A percentile compares a stretch with the other conserved stretches of the same genome.
Conservation (phyloP, 129 eudicot genomes). For the Sambucus nigra region DNA sequence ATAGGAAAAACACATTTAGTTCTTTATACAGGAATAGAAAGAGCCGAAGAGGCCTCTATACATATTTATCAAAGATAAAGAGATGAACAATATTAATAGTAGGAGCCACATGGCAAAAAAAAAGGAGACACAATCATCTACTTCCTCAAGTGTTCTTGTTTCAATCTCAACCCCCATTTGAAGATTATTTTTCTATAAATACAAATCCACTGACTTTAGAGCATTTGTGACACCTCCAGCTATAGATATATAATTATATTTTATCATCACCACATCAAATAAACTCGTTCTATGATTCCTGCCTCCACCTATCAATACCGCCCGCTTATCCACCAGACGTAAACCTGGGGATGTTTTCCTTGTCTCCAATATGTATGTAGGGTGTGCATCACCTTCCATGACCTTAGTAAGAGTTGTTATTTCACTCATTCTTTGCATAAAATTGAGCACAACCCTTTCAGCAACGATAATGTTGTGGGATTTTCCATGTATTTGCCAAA, state of each 20-base stretch:
- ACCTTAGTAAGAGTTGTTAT: constrained; percentile 96
- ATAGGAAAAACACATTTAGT: too few species aligned
- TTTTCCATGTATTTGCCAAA: constrained; percentile 89
- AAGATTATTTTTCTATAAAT: constrained; percentile 63
- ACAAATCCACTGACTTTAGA: constrained; percentile 69
- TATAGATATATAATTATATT: constrained; percentile 83
- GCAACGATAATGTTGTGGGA: constrained; percentile 76
- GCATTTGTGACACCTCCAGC: constrained; percentile 87
- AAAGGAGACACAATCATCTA: too few species aligned
- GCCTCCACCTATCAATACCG: constrained; percentile 96
- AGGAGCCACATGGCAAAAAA: too few species aligned
- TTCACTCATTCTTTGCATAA: constrained; percentile 99
- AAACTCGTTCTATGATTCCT: constrained; percentile 90
- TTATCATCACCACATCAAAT: constrained; percentile 95
- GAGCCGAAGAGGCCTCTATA: too few species aligned
- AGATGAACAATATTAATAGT: too few species aligned
- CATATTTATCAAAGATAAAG: too few species aligned
- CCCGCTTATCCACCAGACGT: constrained; percentile 99
- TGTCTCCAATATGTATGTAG: constrained; percentile 84
- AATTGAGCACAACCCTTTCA: constrained; percentile 90
- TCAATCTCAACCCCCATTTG: constrained; percentile 94
- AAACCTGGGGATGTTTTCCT: constrained; percentile 96
- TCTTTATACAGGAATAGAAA: too few species aligned
- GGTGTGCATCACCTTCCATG: constrained; percentile 88
- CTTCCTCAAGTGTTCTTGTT: constrained; percentile 85